phyloP scores from a whole-genome alignment of 345 rosid genomes.

The Citrus sp. region DNA sequence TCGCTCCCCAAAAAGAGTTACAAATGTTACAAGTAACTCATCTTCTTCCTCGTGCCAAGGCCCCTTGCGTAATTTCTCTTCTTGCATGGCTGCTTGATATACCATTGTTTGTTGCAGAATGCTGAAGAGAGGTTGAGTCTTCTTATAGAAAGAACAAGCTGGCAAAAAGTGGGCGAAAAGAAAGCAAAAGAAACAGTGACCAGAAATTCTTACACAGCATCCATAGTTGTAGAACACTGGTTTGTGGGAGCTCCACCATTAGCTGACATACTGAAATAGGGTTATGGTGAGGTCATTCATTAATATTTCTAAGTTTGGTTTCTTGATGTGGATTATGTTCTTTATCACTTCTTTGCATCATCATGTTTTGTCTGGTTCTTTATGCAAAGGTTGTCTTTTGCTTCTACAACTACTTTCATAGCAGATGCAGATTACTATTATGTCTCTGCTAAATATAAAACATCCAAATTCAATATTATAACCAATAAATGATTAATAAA shows the following conservation, averaged over 20 bases:
- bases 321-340: background rate
- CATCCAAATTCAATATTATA: constrained; percentile 4
- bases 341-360: constrained; percentile 19
- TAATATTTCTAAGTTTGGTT: background rate
- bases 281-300: constrained; percentile 30
- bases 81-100: constrained; percentile 16
- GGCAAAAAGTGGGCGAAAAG: constrained; percentile 14
- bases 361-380: constrained; percentile 15
- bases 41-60: constrained; percentile 73
- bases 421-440: constrained; percentile 1
- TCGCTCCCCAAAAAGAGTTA: constrained; percentile 47
- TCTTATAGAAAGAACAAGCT: constrained; percentile 12
- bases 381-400: constrained; percentile 5
- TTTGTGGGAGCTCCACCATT: constrained; percentile 38
- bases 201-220: constrained; percentile 38
- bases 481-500: background rate
- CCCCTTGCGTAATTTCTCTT: constrained; percentile 45
- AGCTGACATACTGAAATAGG: constrained; percentile 22
- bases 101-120: background rate
- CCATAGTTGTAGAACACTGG: constrained; percentile 35
- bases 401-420: background rate
- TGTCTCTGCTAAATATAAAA: background rate
- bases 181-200: constrained; percentile 22
- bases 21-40: constrained; percentile 36
- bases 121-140: constrained; percentile 3